phyloP scores from a whole-genome alignment of 164 flowering plant genomes.

The Nelumbo lutea region DNA sequence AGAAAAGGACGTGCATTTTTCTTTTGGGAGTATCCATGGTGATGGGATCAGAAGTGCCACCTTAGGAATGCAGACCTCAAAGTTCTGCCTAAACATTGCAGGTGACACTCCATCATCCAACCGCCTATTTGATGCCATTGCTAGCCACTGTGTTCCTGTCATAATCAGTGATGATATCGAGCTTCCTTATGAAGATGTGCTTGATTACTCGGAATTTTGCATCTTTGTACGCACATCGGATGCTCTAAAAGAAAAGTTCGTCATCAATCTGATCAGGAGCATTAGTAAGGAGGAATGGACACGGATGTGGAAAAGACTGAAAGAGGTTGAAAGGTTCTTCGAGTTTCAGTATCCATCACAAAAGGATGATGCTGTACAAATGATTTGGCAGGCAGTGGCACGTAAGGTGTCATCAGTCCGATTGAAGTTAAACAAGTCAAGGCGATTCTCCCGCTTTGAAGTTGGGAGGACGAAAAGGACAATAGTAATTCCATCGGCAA shows the following conservation, averaged over 20 bases:
- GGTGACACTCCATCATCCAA: constrained; percentile 96
- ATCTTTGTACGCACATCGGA: constrained; percentile 66
- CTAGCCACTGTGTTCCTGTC: too few species aligned
- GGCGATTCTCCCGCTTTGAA: constrained; percentile 31
- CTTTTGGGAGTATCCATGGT: constrained; percentile 64
- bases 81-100: constrained; percentile 85
- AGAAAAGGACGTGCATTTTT: constrained; percentile 75
- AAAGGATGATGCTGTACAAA: constrained; percentile 71
- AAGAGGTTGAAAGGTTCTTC: constrained; percentile 46
- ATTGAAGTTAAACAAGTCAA: constrained; percentile 41
- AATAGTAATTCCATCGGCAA: constrained; percentile 12
- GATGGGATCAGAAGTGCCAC: constrained; percentile 52
- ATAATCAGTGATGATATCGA: constrained; percentile 37
- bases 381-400: constrained; percentile 82
- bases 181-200: constrained; percentile 84
- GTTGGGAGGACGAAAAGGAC: not conserved
- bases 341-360: constrained; percentile 66
- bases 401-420: constrained; percentile 50
- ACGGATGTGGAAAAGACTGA: constrained; percentile 57
- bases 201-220: constrained; percentile 78
- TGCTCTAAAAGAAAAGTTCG: constrained; percentile 53
- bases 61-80: constrained; percentile 73
- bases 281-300: constrained; percentile 68
- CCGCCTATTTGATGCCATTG: constrained; percentile 17
- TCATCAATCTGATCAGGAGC: constrained; percentile 46